Conservation (phyloP, 768 basidiomycete species). For the Floccularia luteovirens region DNA sequence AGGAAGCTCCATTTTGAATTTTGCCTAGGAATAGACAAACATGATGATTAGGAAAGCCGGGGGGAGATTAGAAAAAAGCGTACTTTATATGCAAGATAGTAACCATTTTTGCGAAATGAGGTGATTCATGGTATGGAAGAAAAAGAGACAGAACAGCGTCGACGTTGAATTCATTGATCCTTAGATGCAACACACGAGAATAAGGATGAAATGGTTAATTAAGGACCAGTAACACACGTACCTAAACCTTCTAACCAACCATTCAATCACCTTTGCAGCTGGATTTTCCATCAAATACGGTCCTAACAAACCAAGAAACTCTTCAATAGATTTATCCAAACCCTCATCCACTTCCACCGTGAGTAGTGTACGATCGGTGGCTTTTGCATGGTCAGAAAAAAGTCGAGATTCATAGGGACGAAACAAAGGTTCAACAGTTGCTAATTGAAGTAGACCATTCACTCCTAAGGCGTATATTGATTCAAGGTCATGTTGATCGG, state of each 20-base stretch:
- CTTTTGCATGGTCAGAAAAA: slow-evolving; percentile 75
- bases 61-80: slow-evolving; percentile 15
- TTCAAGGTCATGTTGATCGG: slow-evolving; percentile 82
- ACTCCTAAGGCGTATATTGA: slow-evolving; percentile 74
- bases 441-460: slow-evolving; percentile 72
- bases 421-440: slow-evolving; percentile 51
- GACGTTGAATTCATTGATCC: slow-evolving; percentile 92
- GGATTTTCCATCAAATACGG: slow-evolving; percentile 78
- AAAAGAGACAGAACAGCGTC: slow-evolving; percentile 72
- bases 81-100: slow-evolving; percentile 77
- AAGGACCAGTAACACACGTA: slow-evolving; percentile 21
- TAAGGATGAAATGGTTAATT: slow-evolving; percentile 1
- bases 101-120: slow-evolving; percentile 91
- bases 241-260: slow-evolving; percentile 94
- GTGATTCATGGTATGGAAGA: slow-evolving; percentile 91
- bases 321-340: slow-evolving; percentile 53
- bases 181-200: slow-evolving; percentile 18
- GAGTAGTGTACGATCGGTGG: slow-evolving; percentile 73
- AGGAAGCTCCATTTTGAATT: slow-evolving; percentile 65
- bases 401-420: slow-evolving; percentile 57
- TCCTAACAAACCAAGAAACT: slow-evolving; percentile 65
- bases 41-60: neutral
- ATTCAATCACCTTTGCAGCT: slow-evolving; percentile 81
- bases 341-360: slow-evolving; percentile 51
- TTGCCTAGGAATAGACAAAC: slow-evolving; percentile 28